Conservation (phyloP, 1,284 basidiomycete genomes). For the Cryptococcus sp. region DNA sequence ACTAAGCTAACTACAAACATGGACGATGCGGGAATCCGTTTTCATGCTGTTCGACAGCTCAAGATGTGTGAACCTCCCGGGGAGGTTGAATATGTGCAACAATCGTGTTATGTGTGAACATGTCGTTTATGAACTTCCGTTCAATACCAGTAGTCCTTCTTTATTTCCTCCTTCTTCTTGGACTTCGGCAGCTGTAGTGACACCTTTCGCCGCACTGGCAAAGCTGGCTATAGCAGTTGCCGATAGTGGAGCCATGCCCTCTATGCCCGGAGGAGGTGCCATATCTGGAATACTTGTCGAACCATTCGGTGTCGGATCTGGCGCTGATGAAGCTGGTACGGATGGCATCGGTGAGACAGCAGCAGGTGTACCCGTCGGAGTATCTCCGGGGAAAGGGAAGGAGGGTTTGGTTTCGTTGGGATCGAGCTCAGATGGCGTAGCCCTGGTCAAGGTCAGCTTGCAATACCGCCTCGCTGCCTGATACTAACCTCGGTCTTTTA, state of each 20-base stretch:
- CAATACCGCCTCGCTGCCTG: not conserved
- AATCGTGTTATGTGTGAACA: not conserved
- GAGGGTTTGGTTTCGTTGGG: not conserved
- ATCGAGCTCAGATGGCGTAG: slow-evolving; percentile 14
- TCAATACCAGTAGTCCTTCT: slow-evolving; percentile 14
- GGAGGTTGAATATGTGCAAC: no score
- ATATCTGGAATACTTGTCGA: slow-evolving; percentile 11
- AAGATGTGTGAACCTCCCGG: no score
- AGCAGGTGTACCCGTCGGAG: no score
- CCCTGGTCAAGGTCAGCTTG: slow-evolving; percentile 6
- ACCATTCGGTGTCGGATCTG: not conserved
- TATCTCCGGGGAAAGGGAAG: not conserved
- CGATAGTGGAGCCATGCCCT: slow-evolving; percentile 32
- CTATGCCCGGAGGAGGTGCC: slow-evolving; percentile 34
- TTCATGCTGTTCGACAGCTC: no score
- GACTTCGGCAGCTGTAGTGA: slow-evolving; percentile 18
- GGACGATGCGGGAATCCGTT: no score
- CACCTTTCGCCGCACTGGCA: slow-evolving; percentile 40
- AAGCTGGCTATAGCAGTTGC: slow-evolving; percentile 32
- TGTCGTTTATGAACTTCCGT: not conserved
- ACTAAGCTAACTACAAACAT: no score
- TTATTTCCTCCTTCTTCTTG: slow-evolving; percentile 7
- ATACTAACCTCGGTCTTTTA: slow-evolving; percentile 36
- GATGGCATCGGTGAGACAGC: not conserved
- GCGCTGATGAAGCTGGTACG: not conserved